Conservation (phyloP, 805 yeast genomes). For the Pichia insulana region DNA sequence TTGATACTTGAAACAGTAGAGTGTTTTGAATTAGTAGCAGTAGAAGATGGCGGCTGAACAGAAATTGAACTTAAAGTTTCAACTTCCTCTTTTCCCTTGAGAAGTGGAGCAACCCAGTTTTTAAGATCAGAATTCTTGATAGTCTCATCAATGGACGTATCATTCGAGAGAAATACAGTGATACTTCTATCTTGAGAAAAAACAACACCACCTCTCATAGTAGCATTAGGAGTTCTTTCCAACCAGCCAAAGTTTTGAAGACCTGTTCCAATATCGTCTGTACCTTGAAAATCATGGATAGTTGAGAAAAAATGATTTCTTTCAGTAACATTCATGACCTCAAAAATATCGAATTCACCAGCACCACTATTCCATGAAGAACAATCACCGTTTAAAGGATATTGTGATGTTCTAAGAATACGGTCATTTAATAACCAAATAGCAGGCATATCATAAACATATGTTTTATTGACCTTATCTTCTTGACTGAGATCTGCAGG, state of each 20-base stretch:
- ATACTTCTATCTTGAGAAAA: constrained; percentile 55
- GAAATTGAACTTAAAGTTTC: constrained; percentile 18
- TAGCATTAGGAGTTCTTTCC: constrained; percentile 39
- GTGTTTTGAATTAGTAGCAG: constrained; percentile 2
- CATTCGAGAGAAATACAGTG: constrained; percentile 50
- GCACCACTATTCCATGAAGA: constrained; percentile 75
- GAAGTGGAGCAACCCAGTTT: constrained; percentile 34
- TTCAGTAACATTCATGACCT: constrained; percentile 58
- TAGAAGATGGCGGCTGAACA: constrained; percentile 4
- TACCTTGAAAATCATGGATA: constrained; percentile 70
- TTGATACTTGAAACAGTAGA: constrained; percentile 1
- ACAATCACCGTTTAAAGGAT: constrained; percentile 51
- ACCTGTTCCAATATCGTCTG: constrained; percentile 53
- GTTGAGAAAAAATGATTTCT: constrained; percentile 51
- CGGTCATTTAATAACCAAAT: constrained; percentile 64
- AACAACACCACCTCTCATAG: constrained; percentile 66
- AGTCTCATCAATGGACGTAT: constrained; percentile 39
- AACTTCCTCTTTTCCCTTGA: constrained; percentile 10
- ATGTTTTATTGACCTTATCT: constrained; percentile 25
- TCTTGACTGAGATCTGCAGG: constrained; percentile 41
- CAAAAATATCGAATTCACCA: constrained; percentile 74
- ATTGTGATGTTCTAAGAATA: constrained; percentile 68
- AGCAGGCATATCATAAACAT: constrained; percentile 58
- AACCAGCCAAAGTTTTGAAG: constrained; percentile 48
- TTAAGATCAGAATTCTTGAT: constrained; percentile 37